Base-by-base conservation (phyloP, 352 stramenopile genomes). In the Globisporangium spinosum region DNA sequence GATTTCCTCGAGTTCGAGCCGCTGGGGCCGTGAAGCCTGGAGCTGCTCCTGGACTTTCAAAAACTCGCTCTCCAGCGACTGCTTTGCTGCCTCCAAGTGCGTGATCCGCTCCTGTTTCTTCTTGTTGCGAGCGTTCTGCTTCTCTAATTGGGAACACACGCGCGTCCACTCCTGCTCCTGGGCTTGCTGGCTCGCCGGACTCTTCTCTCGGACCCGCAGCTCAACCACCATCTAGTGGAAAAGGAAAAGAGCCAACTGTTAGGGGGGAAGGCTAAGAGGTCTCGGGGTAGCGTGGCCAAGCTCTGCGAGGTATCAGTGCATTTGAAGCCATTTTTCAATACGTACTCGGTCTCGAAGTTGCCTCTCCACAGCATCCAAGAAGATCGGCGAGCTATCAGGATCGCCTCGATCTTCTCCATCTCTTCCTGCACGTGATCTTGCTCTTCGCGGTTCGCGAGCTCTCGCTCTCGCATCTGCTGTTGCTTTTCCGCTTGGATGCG, bases 1-100 rank as follows among this genome's bases (percentile, higher is more conserved):
- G 2, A 67, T 58, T 60, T 83, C 72, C 27, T 91, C 83, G 2
- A 91, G 63, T n/a, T 82, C 67, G 43, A 71, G 56, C 0, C 80
- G 72, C 51, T 87, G 58, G 35, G 77, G 65, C 20, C 77, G 72
- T 8, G 70, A 68, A 2, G 62, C 55, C 5, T 65, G 58, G 1
- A 71, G 65, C 0, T 79, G 74, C 0, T 77, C 58, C 4, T 81
- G 47, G 6, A 79, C 61, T 23, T 68, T 32, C 0, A 70, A 45
- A 2, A 83, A 67, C 51, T 89, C 77, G 32, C 68, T 71, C 38
- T 86, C 77, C 3, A 79, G 43, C 7, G 72, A 58, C 23, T 73
- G 65, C 53, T 81, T 85, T 23, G 61, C 56, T 12, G 70, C 67
- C 23, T 68, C 22, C 17, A 85, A 51, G 22, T 69, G 71, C 34